phyloP scores from a whole-genome alignment of 2,329 filamentous ascomycete species.

The Nectriaceae sp. region DNA sequence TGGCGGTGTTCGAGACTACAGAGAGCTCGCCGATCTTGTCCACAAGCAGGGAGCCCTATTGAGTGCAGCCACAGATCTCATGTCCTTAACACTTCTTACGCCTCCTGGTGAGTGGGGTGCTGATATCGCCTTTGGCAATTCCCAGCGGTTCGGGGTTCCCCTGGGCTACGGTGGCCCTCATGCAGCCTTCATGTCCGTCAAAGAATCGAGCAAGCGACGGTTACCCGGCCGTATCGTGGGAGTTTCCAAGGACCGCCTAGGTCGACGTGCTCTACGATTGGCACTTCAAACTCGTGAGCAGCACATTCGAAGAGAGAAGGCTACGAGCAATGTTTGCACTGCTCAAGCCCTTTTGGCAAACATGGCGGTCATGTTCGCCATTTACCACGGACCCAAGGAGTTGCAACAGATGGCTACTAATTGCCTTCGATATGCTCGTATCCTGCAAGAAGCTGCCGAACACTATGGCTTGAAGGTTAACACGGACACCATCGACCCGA shows the following conservation, averaged over 20 bases:
- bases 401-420: constrained; percentile 82
- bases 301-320: constrained; percentile 94
- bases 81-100: constrained; percentile 83
- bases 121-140: constrained; percentile 91
- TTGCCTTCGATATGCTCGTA: constrained; percentile 69
- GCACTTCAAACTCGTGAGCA: constrained; percentile 93
- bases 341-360: constrained; percentile 92
- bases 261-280: constrained; percentile 77
- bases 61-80: constrained; percentile 84
- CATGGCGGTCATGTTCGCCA: constrained; percentile 92
- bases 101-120: constrained; percentile 93
- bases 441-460: constrained; percentile 66
- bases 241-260: constrained; percentile 86
- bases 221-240: constrained; percentile 90
- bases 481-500: constrained; percentile 55
- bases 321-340: constrained; percentile 96
- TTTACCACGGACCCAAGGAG: constrained; percentile 88
- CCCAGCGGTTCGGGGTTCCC: constrained; percentile 89
- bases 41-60: constrained; percentile 79
- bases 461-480: constrained; percentile 65
- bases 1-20: constrained; percentile 77
- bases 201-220: constrained; percentile 90
- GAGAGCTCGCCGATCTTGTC: constrained; percentile 70
- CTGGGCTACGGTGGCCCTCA: constrained; percentile 94
- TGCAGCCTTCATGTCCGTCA: constrained; percentile 92